These are phyloP conservation scores for Ophiorrhiza pumila DNA, from an alignment of 257 asterid species.

Conservation along the genomic window DNA sequence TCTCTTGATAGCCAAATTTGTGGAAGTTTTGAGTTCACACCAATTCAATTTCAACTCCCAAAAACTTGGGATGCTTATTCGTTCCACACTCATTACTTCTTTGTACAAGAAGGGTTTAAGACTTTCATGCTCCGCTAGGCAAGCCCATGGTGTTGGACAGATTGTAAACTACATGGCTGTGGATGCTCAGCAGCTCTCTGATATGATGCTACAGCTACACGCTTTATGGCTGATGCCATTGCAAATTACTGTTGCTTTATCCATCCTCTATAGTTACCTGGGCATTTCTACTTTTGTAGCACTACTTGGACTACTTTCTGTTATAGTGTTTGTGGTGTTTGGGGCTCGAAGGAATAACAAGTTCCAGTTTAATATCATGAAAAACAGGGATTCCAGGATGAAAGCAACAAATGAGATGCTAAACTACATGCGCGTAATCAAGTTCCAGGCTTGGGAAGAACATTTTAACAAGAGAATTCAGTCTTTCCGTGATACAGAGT, in stretches of 20 bases:
- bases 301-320: conserved; percentile 37
- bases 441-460: conserved; percentile 98
- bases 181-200: conserved; percentile 92
- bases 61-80: conserved; percentile 81
- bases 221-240: conserved; percentile 80
- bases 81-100: conserved; percentile 72
- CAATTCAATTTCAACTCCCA: conserved; percentile 87
- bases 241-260: conserved; percentile 66
- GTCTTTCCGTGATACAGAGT: conserved; percentile 63
- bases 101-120: conserved; percentile 76
- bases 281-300: conserved; percentile 62
- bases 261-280: conserved; percentile 54
- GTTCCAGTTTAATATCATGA: conserved; percentile 72
- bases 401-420: conserved; percentile 92
- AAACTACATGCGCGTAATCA: conserved; percentile 81
- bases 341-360: conserved; percentile 56
- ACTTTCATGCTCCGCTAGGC: conserved; percentile 80
- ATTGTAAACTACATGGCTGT: conserved; percentile 96
- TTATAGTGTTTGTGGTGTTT: conserved; percentile 49
- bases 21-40: conserved; percentile 76
- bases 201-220: conserved; percentile 92
- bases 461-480: conserved; percentile 74
- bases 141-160: conserved; percentile 89
- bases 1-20: conserved; percentile 62
- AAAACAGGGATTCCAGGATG: conserved; percentile 80